Evolutionary conservation across 2,329 filamentous ascomycete species (phyloP), one percentile per base, ranked within the genome.

Genomic region (Magnaporthiopsis incrustans): DNA sequence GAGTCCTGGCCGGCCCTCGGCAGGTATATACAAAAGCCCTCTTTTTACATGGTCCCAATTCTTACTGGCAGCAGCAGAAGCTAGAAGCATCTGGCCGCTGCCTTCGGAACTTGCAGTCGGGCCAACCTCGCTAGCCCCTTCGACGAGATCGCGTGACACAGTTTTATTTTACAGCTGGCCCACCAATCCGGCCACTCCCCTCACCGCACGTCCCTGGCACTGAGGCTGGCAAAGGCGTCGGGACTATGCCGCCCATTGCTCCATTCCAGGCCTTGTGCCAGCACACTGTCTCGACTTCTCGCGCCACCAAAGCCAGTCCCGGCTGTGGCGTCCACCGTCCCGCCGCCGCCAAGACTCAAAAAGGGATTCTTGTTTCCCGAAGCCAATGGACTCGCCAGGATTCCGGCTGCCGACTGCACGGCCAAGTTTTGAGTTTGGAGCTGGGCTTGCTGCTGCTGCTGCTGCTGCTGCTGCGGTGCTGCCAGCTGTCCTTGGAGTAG

Each of bases 181-280:
- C 3, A n/a, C 3, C 10, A 14, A n/a, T 6, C 18, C 8, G 44
- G 22, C 44, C 44, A 53, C 18, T 53, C 44, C 44, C 22, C 44
- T 53, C 44, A 53, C 22, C 44, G 44, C 44, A 15, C n/a, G 44
- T 53, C 44, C 68, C 83, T 78, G 63, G 89, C 85, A 70, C 89
- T 91, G 67, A 93, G 77, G 62, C 88, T 90, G 2, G 89, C 86
- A 80, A 92, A 93, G 18, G 90, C 90, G 74, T 93, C 90, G 4
- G 90, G 90, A 69, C 89, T 92, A 71, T 92, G 89, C 57, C 90
- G 79, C 12, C 90, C 90, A 69, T 87, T 88, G 70, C 80, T 81
- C 84, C 84, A 87, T 59, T 84, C 81, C 79, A 87, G 83, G 64
- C 85, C 85, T 73, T 85, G 80, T 57, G 89, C 83, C 68, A 86